Base-by-base conservation (phyloP, 2,329 filamentous ascomycete species). In the Aspergillus sp. region DNA sequence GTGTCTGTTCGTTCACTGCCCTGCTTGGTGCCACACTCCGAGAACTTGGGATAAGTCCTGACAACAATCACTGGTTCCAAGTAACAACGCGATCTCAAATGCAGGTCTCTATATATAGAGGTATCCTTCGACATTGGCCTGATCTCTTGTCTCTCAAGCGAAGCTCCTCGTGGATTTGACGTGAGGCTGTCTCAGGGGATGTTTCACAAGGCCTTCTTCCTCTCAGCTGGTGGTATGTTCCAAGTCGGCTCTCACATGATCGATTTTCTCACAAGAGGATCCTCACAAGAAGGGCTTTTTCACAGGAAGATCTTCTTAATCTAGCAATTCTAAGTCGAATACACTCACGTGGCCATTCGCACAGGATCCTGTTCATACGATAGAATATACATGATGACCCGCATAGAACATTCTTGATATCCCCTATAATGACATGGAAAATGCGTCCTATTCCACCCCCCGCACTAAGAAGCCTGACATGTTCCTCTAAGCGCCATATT, bases 301-400 rank as follows among this genome's bases (percentile, higher is more conserved):
- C 20, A 16, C 23, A 45, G 23, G 7, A 45, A 23, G 20, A 3
- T 45, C 43, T 45, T 45, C 43, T 45, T 45, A 45, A 31, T 45
- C 43, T 45, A 20, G n/a, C 21, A 45, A 5, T 45, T 45, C 43
- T 16, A 45, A 45, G 43, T 45, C 43, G n/a, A 45, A 45, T 45
- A 45, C 43, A 13, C 23, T 45, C 43, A 23, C 25, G 43, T 45
- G 43, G 43, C 43, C 43, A 45, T 45, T 19, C 25, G 11, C 40
- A 42, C 40, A 23, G 40, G 40, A 42, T 42, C 40, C 9, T 42
- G 20, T 13, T 42, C 40, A 42, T 42, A 23, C 16, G 40, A 42
- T 21, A 10, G 4, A 13, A 23, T 42, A 42, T 21, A 42, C 40
- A 42, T 42, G 40, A 23, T 16, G 40, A 14, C 17, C 6, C 40